phyloP scores from a whole-genome alignment of 2,329 filamentous ascomycete species.

The Chrysoporthe cubensis region DNA sequence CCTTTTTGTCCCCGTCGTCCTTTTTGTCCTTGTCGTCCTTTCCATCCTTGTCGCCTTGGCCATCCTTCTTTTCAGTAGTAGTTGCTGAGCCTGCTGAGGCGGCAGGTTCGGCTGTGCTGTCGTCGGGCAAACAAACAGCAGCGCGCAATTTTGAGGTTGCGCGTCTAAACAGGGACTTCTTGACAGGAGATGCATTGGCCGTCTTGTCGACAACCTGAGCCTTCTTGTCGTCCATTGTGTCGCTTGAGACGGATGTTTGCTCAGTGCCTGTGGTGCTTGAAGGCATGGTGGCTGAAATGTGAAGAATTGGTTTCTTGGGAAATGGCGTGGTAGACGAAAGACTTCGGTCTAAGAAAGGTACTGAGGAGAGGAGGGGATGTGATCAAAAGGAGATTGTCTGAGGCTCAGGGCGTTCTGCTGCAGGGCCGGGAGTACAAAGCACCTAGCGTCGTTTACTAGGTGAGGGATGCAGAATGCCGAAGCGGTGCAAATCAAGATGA shows the following conservation, averaged over 20 bases:
- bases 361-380: not conserved
- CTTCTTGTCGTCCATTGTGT: slow-evolving; percentile 20
- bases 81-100: slow-evolving; percentile 6
- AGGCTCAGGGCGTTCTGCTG: not conserved
- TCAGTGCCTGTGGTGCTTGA: slow-evolving; percentile 19
- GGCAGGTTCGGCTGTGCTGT: slow-evolving; percentile 1
- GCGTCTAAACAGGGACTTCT: slow-evolving; percentile 16
- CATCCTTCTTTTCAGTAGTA: not conserved
- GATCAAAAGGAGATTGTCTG: not conserved
- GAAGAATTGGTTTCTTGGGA: not conserved
- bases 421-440: not conserved
- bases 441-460: not conserved
- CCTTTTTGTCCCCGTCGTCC: slow-evolving; percentile 17
- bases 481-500: not conserved
- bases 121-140: slow-evolving; percentile 12
- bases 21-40: slow-evolving; percentile 19
- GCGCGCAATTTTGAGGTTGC: slow-evolving; percentile 22
- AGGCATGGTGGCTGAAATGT: slow-evolving; percentile 14
- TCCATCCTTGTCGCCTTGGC: slow-evolving; percentile 9
- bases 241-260: slow-evolving; percentile 16
- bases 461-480: not conserved
- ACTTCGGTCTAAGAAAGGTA: not conserved
- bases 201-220: not conserved
- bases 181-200: not conserved
- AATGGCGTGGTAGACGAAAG: not conserved